Evolutionary conservation across 345 rosid species (phyloP).

Genomic region (sweet orange (Citrus sinensis)): DVS_A1.0 CM039161.1:4338001-4338500

Average conservation of each 20-base stretch:
- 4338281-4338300: slow-evolving; percentile 74
- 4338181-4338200: background rate
- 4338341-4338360: slow-evolving; percentile 16
- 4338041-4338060: background rate
- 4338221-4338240: slow-evolving; percentile 51
- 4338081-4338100: background rate
- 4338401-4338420: slow-evolving; percentile 39
- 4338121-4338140: background rate
- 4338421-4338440: slow-evolving; percentile 60
- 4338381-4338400: slow-evolving; percentile 27
- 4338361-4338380: slow-evolving; percentile 21
- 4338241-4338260: slow-evolving; percentile 61
- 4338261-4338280: slow-evolving; percentile 87
- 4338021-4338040: background rate
- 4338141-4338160: background rate
- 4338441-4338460: slow-evolving; percentile 42
- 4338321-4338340: slow-evolving; percentile 35
- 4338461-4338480: background rate
- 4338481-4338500: background rate
- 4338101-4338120: background rate
- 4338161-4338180: background rate
- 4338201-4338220: background rate
- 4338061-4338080: background rate
- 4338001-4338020: background rate
- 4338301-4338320: slow-evolving; percentile 72